Conservation (phyloP, 768 basidiomycete species). For the Auricularia sp. region DNA sequence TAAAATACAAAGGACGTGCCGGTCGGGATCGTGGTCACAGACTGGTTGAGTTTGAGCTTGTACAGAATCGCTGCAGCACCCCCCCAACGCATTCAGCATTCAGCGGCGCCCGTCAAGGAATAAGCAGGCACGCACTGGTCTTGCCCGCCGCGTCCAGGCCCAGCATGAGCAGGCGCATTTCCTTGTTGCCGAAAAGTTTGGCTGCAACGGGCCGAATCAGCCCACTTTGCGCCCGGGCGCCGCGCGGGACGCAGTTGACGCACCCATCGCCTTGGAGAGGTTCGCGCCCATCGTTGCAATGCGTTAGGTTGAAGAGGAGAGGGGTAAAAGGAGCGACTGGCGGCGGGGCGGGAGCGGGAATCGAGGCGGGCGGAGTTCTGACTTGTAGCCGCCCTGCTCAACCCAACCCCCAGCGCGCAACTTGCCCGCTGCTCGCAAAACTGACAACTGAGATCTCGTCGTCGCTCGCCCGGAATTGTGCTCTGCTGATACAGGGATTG, state of each 20-base stretch:
- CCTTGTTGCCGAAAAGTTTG: constrained; percentile 96
- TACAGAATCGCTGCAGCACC: constrained; percentile 76
- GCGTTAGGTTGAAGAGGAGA: neutral
- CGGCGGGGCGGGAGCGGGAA: neutral
- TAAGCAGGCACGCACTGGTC: constrained; percentile 61
- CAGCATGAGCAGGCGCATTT: constrained; percentile 96
- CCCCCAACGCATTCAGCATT: neutral
- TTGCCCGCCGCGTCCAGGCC: constrained; percentile 97
- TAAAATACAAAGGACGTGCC: constrained; percentile 35
- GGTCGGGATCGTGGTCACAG: constrained; percentile 96
- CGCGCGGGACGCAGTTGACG: constrained; percentile 14
- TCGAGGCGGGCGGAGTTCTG: neutral
- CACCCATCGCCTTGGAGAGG: constrained; percentile 76
- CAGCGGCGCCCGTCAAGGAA: neutral
- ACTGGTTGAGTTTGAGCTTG: constrained; percentile 98
- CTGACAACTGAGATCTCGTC: too few relatives aligned
- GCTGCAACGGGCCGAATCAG: constrained; percentile 34
- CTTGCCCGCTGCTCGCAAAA: too few relatives aligned
- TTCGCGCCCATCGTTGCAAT: constrained; percentile 65
- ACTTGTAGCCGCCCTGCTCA: neutral
- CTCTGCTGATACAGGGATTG: too few relatives aligned
- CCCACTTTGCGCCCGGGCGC: constrained; percentile 6
- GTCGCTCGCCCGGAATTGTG: too few relatives aligned
- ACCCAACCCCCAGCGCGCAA: too few relatives aligned
- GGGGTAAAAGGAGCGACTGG: constrained; percentile 6